phyloP scores from a whole-genome alignment of 2,329 filamentous ascomycete genomes.

The Sclerotinia borealis region DNA sequence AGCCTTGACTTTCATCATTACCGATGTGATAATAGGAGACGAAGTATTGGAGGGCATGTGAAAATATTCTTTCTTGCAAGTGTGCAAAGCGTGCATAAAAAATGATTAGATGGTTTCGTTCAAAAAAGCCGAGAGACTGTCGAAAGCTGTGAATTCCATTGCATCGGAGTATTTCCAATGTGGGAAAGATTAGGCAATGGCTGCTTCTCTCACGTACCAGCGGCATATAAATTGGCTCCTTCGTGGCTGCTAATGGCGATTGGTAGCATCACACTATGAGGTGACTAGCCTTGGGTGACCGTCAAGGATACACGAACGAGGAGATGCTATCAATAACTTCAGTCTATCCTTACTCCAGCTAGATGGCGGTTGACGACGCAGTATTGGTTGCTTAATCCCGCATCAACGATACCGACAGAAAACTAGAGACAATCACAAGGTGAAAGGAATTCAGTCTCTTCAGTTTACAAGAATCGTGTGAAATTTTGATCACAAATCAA shows the following conservation, averaged over 20 bases:
- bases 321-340: neutral
- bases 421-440: neutral
- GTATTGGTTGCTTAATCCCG: neutral
- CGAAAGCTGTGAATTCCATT: neutral
- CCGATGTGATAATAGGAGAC: neutral
- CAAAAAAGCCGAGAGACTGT: neutral
- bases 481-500: neutral
- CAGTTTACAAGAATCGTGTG: neutral
- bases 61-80: neutral
- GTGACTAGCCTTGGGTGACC: neutral
- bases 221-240: neutral
- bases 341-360: neutral
- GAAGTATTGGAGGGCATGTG: neutral
- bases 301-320: neutral
- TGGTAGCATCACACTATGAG: neutral
- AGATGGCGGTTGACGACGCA: neutral
- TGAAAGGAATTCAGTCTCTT: neutral
- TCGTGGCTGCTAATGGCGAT: neutral
- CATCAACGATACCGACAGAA: neutral
- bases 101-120: neutral
- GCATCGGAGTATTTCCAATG: neutral
- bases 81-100: neutral
- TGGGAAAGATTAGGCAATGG: neutral
- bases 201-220: neutral
- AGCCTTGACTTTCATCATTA: neutral